Evolutionary conservation across 2,329 filamentous ascomycete genomes (phyloP).

Genomic region (Chaetomiaceae sp.): DNA sequence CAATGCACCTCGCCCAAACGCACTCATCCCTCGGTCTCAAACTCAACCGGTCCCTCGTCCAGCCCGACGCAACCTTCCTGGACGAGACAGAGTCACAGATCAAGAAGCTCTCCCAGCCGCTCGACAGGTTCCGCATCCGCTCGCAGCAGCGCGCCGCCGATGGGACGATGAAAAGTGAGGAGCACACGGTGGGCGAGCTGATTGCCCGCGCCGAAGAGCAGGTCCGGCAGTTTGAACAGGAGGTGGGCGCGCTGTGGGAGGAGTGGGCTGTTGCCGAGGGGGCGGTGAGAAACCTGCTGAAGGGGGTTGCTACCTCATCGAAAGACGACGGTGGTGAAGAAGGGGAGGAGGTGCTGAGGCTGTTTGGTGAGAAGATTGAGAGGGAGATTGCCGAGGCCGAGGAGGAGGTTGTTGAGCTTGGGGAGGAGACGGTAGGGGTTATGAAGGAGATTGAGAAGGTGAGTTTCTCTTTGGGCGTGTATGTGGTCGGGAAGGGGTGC

Average conservation of each 20-base stretch:
- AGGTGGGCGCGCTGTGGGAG: constrained; percentile 17
- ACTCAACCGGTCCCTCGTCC: neutral
- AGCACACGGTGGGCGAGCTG: constrained; percentile 14
- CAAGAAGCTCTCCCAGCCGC: constrained; percentile 9
- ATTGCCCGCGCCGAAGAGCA: constrained; percentile 5
- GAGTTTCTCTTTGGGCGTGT: neutral
- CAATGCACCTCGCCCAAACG: constrained; percentile 11
- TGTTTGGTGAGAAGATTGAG: constrained; percentile 13
- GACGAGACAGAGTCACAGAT: constrained; percentile 5
- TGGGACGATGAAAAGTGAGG: neutral
- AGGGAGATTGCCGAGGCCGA: constrained; percentile 18
- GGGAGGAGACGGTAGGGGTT: constrained; percentile 13
- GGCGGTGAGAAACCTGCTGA: constrained; percentile 14
- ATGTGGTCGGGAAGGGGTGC: neutral
- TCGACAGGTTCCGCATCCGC: constrained; percentile 16
- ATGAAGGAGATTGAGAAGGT: constrained; percentile 24
- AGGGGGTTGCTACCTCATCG: neutral
- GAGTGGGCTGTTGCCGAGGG: constrained; percentile 19
- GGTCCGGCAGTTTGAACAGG: constrained; percentile 8
- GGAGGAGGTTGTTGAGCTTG: constrained; percentile 13
- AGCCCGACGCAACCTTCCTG: constrained; percentile 14
- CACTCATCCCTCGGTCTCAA: constrained; percentile 9
- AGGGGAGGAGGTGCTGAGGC: constrained; percentile 7
- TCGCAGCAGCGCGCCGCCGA: constrained; percentile 8
- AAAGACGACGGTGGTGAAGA: neutral